Evolutionary conservation across 2,329 filamentous ascomycete species (phyloP).

Genomic region (Mariannaea sp.): DNA sequence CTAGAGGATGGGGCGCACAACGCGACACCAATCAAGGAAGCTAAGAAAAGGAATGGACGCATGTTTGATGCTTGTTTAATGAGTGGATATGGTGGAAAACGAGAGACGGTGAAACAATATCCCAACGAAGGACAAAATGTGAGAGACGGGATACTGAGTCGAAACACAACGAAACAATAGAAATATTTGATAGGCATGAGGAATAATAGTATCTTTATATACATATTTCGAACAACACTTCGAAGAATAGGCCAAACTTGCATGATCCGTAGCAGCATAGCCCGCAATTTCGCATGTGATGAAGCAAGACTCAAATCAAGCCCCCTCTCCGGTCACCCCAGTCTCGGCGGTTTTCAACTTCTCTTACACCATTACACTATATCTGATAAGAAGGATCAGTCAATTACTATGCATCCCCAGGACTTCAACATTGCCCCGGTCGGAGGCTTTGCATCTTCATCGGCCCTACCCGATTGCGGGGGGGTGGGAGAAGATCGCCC

Average conservation of each 20-base stretch:
- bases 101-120: slow-evolving; percentile 2
- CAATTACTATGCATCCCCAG: slow-evolving; percentile 13
- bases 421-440: not conserved
- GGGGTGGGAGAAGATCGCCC: slow-evolving; percentile 1
- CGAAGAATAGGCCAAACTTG: not conserved
- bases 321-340: not conserved
- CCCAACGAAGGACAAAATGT: slow-evolving; percentile 1
- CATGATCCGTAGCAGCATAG: not conserved
- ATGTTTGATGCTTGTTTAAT: slow-evolving; percentile 23
- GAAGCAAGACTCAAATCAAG: slow-evolving; percentile 14
- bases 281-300: slow-evolving; percentile 16
- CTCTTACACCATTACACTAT: slow-evolving; percentile 22
- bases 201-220: slow-evolving; percentile 22
- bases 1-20: slow-evolving; percentile 25
- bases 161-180: not conserved
- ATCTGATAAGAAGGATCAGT: slow-evolving; percentile 29
- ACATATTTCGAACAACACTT: slow-evolving; percentile 6
- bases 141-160: not conserved
- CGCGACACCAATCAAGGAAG: slow-evolving; percentile 26
- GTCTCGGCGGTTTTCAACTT: not conserved
- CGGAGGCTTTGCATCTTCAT: slow-evolving; percentile 3
- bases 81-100: slow-evolving; percentile 8
- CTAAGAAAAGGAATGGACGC: slow-evolving; percentile 33
- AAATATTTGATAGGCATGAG: not conserved
- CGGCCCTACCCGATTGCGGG: slow-evolving; percentile 5